Conservation (phyloP, 768 basidiomycete genomes). For the Lanmaoa pseudosensibilis region DNA sequence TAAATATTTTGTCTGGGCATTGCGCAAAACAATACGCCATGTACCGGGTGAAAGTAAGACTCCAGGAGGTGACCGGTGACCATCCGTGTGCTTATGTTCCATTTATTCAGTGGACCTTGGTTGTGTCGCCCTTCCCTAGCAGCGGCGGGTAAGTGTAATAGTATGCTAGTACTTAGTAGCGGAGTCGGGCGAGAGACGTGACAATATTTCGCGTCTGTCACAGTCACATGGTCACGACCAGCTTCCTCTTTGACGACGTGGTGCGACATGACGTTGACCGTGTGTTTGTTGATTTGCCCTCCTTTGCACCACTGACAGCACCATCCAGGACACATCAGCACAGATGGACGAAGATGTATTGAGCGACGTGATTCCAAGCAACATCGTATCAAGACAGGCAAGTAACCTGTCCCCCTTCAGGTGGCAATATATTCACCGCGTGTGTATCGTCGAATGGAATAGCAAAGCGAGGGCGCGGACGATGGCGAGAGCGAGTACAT, state of each 20-base stretch:
- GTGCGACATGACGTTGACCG: constrained; percentile 22
- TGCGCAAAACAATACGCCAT: background rate
- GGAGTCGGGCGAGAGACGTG: too few relatives aligned
- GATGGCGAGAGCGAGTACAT: constrained; percentile 70
- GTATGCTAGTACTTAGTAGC: too few relatives aligned
- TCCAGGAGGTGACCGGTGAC: background rate
- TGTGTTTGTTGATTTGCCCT: constrained; percentile 12
- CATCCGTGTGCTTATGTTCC: background rate
- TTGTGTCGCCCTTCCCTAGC: background rate
- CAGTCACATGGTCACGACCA: constrained; percentile 16
- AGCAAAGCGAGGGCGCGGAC: constrained; percentile 69
- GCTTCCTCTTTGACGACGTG: constrained; percentile 25
- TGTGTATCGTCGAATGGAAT: constrained; percentile 26
- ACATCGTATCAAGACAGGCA: constrained; percentile 88
- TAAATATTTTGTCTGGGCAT: background rate
- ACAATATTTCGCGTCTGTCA: constrained; percentile 25
- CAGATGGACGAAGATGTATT: constrained; percentile 75
- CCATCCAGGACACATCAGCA: constrained; percentile 11
- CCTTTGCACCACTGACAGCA: background rate
- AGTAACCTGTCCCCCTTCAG: constrained; percentile 16
- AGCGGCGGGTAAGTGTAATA: too few relatives aligned
- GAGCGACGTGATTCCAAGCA: constrained; percentile 87
- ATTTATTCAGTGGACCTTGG: too few relatives aligned
- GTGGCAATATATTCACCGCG: constrained; percentile 8
- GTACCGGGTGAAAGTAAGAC: background rate